Conservation (phyloP, 495 filamentous ascomycete species). For the Letharia columbiana region DNA sequence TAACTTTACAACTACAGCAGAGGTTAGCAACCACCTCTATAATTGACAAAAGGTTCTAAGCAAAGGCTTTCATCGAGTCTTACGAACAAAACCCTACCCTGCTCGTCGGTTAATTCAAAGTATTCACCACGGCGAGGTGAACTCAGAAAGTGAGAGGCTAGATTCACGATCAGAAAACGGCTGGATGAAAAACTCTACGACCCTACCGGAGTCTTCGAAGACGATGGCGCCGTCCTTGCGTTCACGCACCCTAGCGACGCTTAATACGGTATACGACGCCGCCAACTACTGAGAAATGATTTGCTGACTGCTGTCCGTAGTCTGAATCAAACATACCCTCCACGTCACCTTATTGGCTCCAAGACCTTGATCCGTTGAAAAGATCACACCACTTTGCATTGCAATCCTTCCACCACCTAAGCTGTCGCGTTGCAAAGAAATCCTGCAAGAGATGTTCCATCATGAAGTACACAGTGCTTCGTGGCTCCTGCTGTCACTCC, state of each 20-base stretch:
- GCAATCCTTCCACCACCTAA: neutral
- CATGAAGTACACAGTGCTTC: neutral
- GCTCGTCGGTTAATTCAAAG: no score
- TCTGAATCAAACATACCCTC: neutral
- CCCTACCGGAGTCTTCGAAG: no score
- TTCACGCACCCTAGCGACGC: no score
- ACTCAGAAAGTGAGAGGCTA: no score
- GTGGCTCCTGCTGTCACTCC: neutral
- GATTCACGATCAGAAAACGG: no score
- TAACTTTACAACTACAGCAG: neutral
- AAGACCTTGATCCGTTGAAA: neutral
- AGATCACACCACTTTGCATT: neutral
- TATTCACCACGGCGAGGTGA: no score
- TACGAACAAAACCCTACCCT: no score
- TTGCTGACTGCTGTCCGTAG: neutral
- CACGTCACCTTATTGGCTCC: neutral
- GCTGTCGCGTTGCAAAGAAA: neutral
- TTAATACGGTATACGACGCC: no score
- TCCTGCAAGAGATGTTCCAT: neutral
- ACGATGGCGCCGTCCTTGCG: no score
- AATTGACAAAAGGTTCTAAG: neutral
- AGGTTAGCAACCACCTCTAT: neutral
- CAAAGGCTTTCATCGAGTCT: neutral
- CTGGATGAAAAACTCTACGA: no score
- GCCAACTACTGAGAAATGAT: no score